These are phyloP conservation scores for Orbilia javanica DNA, from an alignment of 2,329 filamentous ascomycete genomes.

Conservation along the genomic window DNA sequence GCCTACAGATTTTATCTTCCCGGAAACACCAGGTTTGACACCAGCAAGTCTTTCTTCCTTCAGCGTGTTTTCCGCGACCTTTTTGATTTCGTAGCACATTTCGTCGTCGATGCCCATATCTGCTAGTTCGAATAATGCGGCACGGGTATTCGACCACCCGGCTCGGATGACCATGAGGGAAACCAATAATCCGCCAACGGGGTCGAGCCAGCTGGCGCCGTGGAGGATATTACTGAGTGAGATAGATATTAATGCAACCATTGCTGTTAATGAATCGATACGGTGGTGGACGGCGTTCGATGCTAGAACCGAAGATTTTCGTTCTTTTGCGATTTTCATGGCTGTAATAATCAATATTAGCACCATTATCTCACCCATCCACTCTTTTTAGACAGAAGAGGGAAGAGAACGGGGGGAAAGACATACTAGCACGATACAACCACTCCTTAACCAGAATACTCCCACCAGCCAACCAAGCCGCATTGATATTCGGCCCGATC, in stretches of 20 bases:
- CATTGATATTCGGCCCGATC: constrained; percentile 85
- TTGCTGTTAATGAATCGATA: constrained; percentile 92
- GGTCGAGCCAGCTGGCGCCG: constrained; percentile 91
- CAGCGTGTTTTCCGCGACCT: constrained; percentile 77
- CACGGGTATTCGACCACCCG: constrained; percentile 85
- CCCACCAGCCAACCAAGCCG: constrained; percentile 90
- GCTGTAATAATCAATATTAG: constrained; percentile 46
- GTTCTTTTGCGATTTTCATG: constrained; percentile 93
- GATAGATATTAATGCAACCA: constrained; percentile 91
- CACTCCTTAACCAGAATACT: constrained; percentile 96
- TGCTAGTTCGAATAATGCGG: constrained; percentile 87
- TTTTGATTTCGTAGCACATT: constrained; percentile 44
- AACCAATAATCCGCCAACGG: constrained; percentile 91
- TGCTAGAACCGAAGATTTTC: constrained; percentile 93
- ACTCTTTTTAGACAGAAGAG: neutral
- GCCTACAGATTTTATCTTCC: constrained; percentile 79
- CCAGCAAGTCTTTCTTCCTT: constrained; percentile 69
- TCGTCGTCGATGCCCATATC: constrained; percentile 90
- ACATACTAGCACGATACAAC: constrained; percentile 93
- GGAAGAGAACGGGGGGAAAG: neutral
- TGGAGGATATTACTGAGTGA: constrained; percentile 87
- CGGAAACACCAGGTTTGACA: constrained; percentile 70
- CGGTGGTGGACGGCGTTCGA: constrained; percentile 97
- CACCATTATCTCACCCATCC: constrained; percentile 50
- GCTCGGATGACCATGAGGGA: constrained; percentile 93